These are phyloP conservation scores for Rhizopogon salebrosus DNA, from an alignment of 768 basidiomycete species.

Conservation along the genomic window DNA sequence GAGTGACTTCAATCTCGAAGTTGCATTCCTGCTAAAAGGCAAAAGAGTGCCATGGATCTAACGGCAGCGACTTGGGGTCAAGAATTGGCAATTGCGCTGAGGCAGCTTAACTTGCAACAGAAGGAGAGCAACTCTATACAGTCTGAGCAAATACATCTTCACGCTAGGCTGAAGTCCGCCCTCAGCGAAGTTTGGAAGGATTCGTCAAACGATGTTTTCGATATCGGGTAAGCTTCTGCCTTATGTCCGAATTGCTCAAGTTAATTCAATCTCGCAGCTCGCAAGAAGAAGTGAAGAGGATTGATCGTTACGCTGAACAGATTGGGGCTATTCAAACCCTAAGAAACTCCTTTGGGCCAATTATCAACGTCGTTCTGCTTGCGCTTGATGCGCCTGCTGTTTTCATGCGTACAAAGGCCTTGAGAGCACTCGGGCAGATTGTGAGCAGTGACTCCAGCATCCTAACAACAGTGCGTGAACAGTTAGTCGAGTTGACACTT, in stretches of 20 bases:
- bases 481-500: background rate
- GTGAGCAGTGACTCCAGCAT: slow-evolving; percentile 86
- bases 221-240: slow-evolving; percentile 55
- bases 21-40: slow-evolving; percentile 1
- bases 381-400: slow-evolving; percentile 84
- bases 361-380: slow-evolving; percentile 71
- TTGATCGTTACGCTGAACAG: slow-evolving; percentile 69
- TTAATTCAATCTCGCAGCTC: slow-evolving; percentile 36
- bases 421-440: slow-evolving; percentile 85
- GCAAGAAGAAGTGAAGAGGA: slow-evolving; percentile 62
- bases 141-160: slow-evolving; percentile 32
- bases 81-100: slow-evolving; percentile 71
- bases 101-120: slow-evolving; percentile 45
- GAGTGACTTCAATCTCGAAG: slow-evolving; percentile 17
- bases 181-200: slow-evolving; percentile 74
- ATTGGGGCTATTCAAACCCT: slow-evolving; percentile 75
- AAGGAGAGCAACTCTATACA: slow-evolving; percentile 25
- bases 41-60: slow-evolving; percentile 79
- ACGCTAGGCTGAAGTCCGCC: slow-evolving; percentile 53
- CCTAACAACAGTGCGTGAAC: slow-evolving; percentile 57
- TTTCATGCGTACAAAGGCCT: slow-evolving; percentile 90
- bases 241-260: background rate
- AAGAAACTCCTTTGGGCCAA: slow-evolving; percentile 76
- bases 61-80: slow-evolving; percentile 76
- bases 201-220: slow-evolving; percentile 67